Base-by-base conservation (phyloP, 23 red algal genomes). In the Gracilaria vermiculophylla region DNA sequence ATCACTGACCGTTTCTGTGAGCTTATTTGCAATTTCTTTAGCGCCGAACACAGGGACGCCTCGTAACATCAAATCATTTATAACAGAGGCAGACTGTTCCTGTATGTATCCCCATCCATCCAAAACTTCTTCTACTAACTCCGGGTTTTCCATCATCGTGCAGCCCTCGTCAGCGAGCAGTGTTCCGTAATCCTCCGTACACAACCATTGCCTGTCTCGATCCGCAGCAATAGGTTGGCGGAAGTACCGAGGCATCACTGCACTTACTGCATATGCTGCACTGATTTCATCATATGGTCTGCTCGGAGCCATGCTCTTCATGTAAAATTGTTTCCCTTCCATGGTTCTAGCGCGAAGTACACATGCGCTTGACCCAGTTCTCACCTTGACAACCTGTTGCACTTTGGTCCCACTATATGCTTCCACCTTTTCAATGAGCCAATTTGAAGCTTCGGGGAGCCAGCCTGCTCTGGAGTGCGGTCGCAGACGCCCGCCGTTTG, bases 51-150 rank as follows among this genome's bases (percentile, higher is more conserved):
- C 67, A 48, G 67, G 67, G 19, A 73, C 67, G 20, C 67, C 67
- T 47, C 20, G 11, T 32, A 28, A 4, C 28, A 47, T 73, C n/a
- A 73, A 48, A 19, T 73, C 67, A 37, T 73, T 28, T 47, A 73
- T 47, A 1, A 73, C 40, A 2, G 23, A 11, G 47, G 47, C 23
- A 15, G 67, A 73, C 67, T 6, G 37, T 48, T 73, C 67, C 33
- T 73, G 67, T 48, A 73, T 73, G 23, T 12, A 42, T 37, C 67
- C 67, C 67, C 67, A 73, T 28, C 25, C 67, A 24, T 73, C 67
- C 15, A 73, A 48, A 2, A 73, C 15, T 28, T 73, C 42, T 9
- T 31, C 24, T 48, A 73, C 67, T 6, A 73, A 40, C 40, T 73
- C 15, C 17, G 67, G 40, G 23, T 44, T 42, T 36, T 73, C 42